Evolutionary conservation across 345 rosid genomes (phyloP).

Genomic region (Syzygium jambos): DNA sequence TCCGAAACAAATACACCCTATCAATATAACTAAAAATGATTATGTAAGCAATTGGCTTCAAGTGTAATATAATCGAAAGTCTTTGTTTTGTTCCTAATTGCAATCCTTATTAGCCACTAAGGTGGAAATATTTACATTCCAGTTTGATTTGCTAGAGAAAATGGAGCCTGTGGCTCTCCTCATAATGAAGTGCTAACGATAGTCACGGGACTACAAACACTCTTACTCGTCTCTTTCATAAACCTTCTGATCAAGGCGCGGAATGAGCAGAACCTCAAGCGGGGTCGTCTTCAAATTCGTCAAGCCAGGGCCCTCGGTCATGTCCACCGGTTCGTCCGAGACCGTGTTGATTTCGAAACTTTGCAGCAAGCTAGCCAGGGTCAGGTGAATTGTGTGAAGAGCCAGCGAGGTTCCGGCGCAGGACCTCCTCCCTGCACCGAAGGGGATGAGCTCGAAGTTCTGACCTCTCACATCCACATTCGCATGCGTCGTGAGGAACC

Average conservation of each 20-base stretch:
- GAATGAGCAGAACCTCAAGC: slow-evolving; percentile 19
- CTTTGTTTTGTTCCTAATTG: neutral
- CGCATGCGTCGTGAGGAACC: slow-evolving; percentile 18
- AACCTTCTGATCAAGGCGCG: slow-evolving; percentile 14
- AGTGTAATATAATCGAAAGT: neutral
- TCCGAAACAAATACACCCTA: too few species aligned
- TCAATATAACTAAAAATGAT: neutral
- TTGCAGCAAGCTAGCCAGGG: slow-evolving; percentile 29
- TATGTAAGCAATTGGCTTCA: neutral
- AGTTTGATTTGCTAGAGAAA: neutral
- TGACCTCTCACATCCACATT: slow-evolving; percentile 19
- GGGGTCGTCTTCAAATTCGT: slow-evolving; percentile 31
- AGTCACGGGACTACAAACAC: neutral
- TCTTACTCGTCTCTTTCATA: slow-evolving; percentile 1
- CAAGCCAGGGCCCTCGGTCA: slow-evolving; percentile 19
- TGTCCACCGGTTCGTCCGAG: slow-evolving; percentile 19
- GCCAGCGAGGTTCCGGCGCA: slow-evolving; percentile 32
- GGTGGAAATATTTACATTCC: neutral
- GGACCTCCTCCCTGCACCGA: slow-evolving; percentile 23
- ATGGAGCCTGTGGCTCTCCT: neutral
- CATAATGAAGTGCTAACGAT: neutral
- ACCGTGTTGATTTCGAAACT: slow-evolving; percentile 22
- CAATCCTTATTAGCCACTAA: neutral
- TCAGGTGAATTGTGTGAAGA: slow-evolving; percentile 17
- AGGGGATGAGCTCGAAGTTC: slow-evolving; percentile 23